phyloP scores from a whole-genome alignment of 805 yeast species.

The Dipodascus albidus region DNA sequence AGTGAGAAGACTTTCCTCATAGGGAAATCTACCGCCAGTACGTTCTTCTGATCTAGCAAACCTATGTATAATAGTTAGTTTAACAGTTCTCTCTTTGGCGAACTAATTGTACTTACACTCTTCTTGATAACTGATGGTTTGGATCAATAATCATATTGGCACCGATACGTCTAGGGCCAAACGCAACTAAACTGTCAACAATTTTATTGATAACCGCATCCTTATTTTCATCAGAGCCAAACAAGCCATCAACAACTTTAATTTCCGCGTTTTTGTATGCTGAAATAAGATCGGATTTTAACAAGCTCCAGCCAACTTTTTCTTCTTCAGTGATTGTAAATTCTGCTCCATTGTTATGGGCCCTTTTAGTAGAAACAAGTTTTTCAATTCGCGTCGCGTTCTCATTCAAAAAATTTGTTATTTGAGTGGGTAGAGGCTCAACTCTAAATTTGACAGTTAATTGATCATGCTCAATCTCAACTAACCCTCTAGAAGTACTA shows the following conservation, averaged over 20 bases:
- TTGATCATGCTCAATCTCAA: conserved; percentile 40
- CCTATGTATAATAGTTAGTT: background rate
- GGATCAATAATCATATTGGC: conserved; percentile 62
- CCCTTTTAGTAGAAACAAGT: conserved; percentile 17
- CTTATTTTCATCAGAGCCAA: conserved; percentile 16
- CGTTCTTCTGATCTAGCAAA: background rate
- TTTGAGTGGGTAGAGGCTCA: conserved; percentile 43
- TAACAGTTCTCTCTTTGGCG: too few relatives aligned
- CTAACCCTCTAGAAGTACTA: conserved; percentile 14
- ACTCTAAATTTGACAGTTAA: conserved; percentile 32
- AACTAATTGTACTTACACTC: conserved; percentile 19
- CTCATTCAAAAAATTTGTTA: conserved; percentile 37
- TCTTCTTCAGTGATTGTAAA: conserved; percentile 16
- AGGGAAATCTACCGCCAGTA: conserved; percentile 19
- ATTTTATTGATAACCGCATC: conserved; percentile 16
- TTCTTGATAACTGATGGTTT: conserved; percentile 25
- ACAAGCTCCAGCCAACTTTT: conserved; percentile 7
- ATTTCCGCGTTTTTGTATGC: conserved; percentile 24
- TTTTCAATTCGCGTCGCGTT: conserved; percentile 34
- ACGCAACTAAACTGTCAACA: conserved; percentile 39
- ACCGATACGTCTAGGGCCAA: conserved; percentile 72
- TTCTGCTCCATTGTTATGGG: conserved; percentile 15
- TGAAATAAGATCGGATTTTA: conserved; percentile 12
- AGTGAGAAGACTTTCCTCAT: conserved; percentile 54
- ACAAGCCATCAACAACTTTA: conserved; percentile 25